phyloP scores from a whole-genome alignment of 139 green algal species.

The Asterochloris erici region DNA sequence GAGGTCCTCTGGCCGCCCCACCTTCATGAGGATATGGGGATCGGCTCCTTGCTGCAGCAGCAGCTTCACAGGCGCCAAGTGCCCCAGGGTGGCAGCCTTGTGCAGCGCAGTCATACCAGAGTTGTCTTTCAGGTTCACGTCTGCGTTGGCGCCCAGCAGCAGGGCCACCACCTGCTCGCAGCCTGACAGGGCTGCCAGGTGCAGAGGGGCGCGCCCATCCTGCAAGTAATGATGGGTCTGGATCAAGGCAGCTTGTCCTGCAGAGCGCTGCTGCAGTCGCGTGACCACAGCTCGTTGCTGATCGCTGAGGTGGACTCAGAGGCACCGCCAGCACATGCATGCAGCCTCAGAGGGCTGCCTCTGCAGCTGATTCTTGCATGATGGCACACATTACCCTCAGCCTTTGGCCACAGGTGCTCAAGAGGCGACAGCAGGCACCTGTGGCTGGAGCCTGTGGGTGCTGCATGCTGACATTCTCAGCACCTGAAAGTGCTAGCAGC shows the following conservation, averaged over 20 bases:
- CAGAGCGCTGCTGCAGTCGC: no score
- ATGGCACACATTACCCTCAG: not conserved
- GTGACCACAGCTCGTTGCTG: no score
- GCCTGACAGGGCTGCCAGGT: slow-evolving; percentile 15
- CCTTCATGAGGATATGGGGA: not conserved
- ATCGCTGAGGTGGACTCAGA: no score
- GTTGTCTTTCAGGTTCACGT: not conserved
- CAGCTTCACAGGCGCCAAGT: not conserved
- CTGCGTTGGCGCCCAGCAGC: not conserved
- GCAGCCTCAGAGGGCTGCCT: no score
- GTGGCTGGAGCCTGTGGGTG: not conserved
- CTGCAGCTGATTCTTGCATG: no score
- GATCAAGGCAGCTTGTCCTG: not conserved
- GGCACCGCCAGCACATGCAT: no score
- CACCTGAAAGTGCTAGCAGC: not conserved
- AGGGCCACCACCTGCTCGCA: not conserved
- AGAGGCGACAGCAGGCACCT: not conserved
- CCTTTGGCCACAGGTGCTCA: not conserved
- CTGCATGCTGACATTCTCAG: not conserved
- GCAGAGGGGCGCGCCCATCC: not conserved
- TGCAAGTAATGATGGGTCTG: not conserved
- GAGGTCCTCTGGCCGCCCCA: not conserved
- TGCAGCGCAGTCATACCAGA: not conserved
- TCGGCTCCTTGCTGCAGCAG: not conserved
- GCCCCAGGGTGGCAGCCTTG: not conserved